Base-by-base conservation (phyloP, 768 basidiomycete species). In the Pilatotrama ljubarskyi region DNA sequence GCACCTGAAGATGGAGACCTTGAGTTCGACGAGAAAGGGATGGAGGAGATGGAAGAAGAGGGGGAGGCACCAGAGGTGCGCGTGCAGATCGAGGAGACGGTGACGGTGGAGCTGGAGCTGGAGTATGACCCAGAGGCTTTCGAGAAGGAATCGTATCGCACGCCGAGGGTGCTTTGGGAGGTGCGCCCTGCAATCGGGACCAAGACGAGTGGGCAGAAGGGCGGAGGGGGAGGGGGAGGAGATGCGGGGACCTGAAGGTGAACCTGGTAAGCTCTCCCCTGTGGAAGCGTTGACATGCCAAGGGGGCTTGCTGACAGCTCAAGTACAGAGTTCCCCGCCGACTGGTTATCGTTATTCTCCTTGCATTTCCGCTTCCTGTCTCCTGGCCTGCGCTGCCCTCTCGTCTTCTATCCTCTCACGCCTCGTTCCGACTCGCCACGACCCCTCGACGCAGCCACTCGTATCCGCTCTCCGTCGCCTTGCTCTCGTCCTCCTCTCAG, bases 51-150 rank as follows among this genome's bases (percentile, higher is more conserved):
- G 14, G 24, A 36, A 24, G 55, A 49, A 24, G 36, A 49, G 17
- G 59, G 48, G 36, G 35, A 43, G 20, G 47, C 42, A 17, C 32
- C 63, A 47, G 64, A 63, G 20, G 49, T 73, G 50, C 56, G 59
- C 26, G 68, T 69, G 44, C 61, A 59, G 56, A 50, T 69, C 55
- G 63, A 68, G 57, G 65, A 61, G 32, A 63, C 51, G 20, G 61
- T 67, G n/a, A 66, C 56, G 41, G 65, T 69, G 11, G 63, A 61
- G 62, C 48, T 55, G 35, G 58, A 61, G 50, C 48, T 55, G 35
- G 58, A 61, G 50, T 61, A 62, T 24, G 66, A 64, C 48, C 42
- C 59, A 37, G 47, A 46, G 22, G 55, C 58, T 56, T 55, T 29
- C 58, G 52, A 46, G n/a, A 53, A 52, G 22, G 68, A 67, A 64